A percentile compares a stretch with the other conserved stretches of the same genome.
Conservation (phyloP, 2,329 filamentous ascomycete genomes). For the Calonectria naviculata region DNA sequence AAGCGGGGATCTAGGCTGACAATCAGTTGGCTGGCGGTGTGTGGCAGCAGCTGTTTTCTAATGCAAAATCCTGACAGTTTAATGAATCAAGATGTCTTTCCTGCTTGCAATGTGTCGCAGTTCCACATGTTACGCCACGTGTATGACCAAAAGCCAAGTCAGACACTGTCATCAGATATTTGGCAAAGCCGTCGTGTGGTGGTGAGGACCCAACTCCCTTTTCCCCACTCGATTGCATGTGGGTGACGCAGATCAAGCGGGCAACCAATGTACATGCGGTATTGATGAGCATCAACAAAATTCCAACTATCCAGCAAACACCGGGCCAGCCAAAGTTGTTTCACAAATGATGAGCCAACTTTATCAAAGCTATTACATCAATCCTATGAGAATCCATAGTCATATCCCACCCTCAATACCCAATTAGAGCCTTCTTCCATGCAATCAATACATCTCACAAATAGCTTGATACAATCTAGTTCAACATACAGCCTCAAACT, state of each 20-base stretch:
- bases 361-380: neutral
- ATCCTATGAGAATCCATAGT: neutral
- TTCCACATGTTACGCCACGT: neutral
- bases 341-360: neutral
- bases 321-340: too few relatives aligned
- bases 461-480: neutral
- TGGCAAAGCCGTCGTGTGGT: neutral
- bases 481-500: neutral
- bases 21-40: neutral
- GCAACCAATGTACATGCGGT: neutral
- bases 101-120: neutral
- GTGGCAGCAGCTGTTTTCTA: neutral
- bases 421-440: neutral
- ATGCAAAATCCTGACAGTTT: neutral
- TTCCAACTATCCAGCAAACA: too few relatives aligned
- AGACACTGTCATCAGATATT: constrained; percentile 1
- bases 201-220: neutral
- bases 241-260: neutral
- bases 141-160: neutral
- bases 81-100: neutral
- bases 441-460: neutral
- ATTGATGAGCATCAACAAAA: neutral
- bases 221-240: constrained; percentile 1
- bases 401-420: neutral
- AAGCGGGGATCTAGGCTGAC: neutral